Conservation (phyloP, 2,329 filamentous ascomycete species). For the Ploettnerulaceae sp. region DNA sequence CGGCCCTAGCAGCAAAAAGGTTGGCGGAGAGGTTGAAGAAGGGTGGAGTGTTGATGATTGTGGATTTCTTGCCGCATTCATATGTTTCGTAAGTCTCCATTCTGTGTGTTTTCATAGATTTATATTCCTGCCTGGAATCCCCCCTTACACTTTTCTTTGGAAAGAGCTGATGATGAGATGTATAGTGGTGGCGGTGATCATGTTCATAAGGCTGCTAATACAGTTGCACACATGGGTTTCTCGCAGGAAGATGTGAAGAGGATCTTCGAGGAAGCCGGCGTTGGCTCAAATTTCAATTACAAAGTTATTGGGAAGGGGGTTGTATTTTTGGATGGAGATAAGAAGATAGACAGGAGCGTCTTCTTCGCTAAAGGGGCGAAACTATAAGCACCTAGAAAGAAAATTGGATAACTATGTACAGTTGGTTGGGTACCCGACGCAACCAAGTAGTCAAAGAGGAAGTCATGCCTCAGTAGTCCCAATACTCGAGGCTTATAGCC, state of each 20-base stretch:
- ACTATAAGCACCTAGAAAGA: conserved; percentile 1
- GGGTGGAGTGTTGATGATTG: conserved; percentile 62
- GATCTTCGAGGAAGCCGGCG: conserved; percentile 61
- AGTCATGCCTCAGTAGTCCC: no score
- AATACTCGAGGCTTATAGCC: no score
- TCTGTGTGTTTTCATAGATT: no score
- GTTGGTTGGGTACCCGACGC: not conserved
- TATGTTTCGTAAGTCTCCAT: conserved; percentile 8
- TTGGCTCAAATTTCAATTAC: conserved; percentile 52
- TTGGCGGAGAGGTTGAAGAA: conserved; percentile 58
- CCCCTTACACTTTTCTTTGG: not conserved
- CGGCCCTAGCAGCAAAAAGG: conserved; percentile 51
- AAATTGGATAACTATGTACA: no score
- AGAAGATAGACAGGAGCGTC: conserved; percentile 13
- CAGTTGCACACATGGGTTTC: conserved; percentile 64
- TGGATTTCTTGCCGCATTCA: conserved; percentile 59
- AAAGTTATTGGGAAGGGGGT: conserved; percentile 28
- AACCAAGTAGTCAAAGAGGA: no score
- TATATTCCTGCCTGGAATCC: no score
- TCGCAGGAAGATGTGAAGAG: conserved; percentile 50
- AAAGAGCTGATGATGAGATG: not conserved
- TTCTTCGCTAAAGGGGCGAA: conserved; percentile 18
- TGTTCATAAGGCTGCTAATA: conserved; percentile 39
- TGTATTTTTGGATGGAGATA: conserved; percentile 24
- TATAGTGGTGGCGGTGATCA: not conserved